Conservation (phyloP, 1,284 basidiomycete species). For the Agroathelia rolfsii region DNA sequence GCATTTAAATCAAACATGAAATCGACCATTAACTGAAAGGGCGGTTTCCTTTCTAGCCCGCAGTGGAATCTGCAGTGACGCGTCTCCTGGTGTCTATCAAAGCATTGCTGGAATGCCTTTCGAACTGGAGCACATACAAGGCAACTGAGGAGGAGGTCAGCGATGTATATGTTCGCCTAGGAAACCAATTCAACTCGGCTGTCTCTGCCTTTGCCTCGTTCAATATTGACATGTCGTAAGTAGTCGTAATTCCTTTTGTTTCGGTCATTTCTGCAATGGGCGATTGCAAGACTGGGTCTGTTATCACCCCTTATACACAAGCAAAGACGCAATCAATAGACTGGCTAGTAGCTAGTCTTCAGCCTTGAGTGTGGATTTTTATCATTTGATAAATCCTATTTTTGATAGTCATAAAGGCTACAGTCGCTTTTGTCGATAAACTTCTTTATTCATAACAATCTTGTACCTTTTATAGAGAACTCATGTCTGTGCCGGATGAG, state of each 20-base stretch:
- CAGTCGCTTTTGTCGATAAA: not conserved
- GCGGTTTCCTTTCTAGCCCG: slow-evolving; percentile 34
- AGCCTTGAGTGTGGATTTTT: too few relatives aligned
- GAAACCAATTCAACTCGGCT: slow-evolving; percentile 95
- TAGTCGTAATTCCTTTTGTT: slow-evolving; percentile 16
- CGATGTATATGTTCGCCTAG: slow-evolving; percentile 92
- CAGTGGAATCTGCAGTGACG: slow-evolving; percentile 88
- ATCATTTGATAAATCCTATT: too few relatives aligned
- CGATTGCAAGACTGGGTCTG: slow-evolving; percentile 1
- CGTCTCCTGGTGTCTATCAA: slow-evolving; percentile 92
- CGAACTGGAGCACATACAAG: slow-evolving; percentile 75
- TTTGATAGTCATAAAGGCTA: slow-evolving; percentile 2
- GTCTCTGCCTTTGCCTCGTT: slow-evolving; percentile 82
- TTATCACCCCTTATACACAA: not conserved
- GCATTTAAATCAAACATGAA: too few relatives aligned
- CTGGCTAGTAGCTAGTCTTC: too few relatives aligned
- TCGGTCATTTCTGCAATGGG: not conserved
- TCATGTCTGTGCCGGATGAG: slow-evolving; percentile 83
- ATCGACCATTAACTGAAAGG: too few relatives aligned
- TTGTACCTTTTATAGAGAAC: slow-evolving; percentile 61
- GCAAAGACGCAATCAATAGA: too few relatives aligned
- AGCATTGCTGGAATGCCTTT: slow-evolving; percentile 85
- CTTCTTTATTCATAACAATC: too few relatives aligned
- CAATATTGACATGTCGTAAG: slow-evolving; percentile 88
- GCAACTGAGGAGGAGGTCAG: slow-evolving; percentile 82